Evolutionary conservation across 2,329 filamentous ascomycete species (phyloP), one percentile per base, ranked within the genome.

Genomic region (Myriosclerotinia duriaeana): DNA sequence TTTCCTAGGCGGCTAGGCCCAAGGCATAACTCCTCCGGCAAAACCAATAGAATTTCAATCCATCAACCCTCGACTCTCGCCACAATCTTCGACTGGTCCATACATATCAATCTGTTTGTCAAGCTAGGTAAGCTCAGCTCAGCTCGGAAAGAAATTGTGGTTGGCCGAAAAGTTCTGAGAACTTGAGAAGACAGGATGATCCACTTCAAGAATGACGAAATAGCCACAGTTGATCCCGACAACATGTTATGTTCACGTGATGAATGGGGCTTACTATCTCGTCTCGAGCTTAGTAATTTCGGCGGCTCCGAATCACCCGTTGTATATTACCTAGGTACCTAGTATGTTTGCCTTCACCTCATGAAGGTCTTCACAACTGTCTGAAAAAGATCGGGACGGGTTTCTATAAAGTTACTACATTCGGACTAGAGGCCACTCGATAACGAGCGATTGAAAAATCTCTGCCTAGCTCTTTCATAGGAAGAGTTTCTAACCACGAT

Each of bases 151-250:
- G 7, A 20, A 48, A 59, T n/a, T 36, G 17, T 46, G 56, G 26
- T 59, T 59, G 26, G 56, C 17, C 20, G 26, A 15, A 30, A 20
- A 59, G 26, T 46, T 46, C 20, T 46, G 26, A 46, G 53, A 55
- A 26, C 26, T 26, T 26, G 26, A 26, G 26, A 26, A 26, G 26
- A 26, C 26, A 34, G 30, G 30, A 34, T 34, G 40, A 59, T 59
- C 55, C 40, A 59, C 40, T 46, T 9, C 26, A 11, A 22, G 4
- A 20, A 48, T 59, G 56, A 48, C 56, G 42, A 59, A 30, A 59
- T 59, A 48, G 52, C 52, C 52, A 53, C 52, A 48, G 20, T 34
- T 59, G 26, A 59, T 46, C 44, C 36, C 56, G 56, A 48, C 56
- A 59, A 48, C 2, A 2, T 22, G 0, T 8, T 26, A 40, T 40